Evolutionary conservation across 2,329 filamentous ascomycete genomes (phyloP).

Genomic region (Ploettnerulaceae sp.): DNA sequence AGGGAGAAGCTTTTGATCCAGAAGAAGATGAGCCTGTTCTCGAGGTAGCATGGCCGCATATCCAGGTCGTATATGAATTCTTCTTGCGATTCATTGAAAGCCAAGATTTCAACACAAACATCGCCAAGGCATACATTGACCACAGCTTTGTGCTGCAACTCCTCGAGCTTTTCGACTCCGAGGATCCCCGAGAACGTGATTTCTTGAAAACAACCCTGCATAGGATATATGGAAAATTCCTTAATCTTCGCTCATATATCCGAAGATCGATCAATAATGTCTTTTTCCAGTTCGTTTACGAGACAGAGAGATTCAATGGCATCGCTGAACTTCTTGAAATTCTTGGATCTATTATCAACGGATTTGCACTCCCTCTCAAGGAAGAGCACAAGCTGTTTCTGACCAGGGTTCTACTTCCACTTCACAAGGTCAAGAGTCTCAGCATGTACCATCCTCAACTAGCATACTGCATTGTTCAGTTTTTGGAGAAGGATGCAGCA

Average conservation of each 20-base stretch:
- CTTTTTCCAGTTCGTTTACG: conserved; percentile 99
- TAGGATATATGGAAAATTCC: conserved; percentile 97
- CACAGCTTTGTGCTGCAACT: conserved; percentile 95
- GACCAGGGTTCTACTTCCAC: conserved; percentile 82
- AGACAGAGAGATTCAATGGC: conserved; percentile 97
- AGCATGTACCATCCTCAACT: conserved; percentile 99
- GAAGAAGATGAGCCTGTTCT: conserved; percentile 98
- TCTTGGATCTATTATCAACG: conserved; percentile 97
- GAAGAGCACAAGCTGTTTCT: conserved; percentile 99
- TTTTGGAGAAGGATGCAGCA: conserved; percentile 94
- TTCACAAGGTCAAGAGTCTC: conserved; percentile 97
- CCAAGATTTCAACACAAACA: conserved; percentile 99
- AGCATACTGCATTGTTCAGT: conserved; percentile 98
- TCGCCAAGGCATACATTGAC: conserved; percentile 97
- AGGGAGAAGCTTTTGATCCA: conserved; percentile 96
- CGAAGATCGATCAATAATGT: conserved; percentile 99
- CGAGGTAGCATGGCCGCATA: conserved; percentile 98
- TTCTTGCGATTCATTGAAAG: conserved; percentile 98
- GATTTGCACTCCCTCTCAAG: conserved; percentile 92
- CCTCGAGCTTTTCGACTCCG: conserved; percentile 96
- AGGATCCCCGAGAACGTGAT: conserved; percentile 92
- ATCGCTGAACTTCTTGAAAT: conserved; percentile 97
- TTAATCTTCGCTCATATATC: conserved; percentile 96
- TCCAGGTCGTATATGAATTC: conserved; percentile 99
- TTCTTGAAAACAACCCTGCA: conserved; percentile 98